These are phyloP conservation scores for Fusarium incarnatum DNA, from an alignment of 2,329 filamentous ascomycete species.

Conservation along the genomic window DNA sequence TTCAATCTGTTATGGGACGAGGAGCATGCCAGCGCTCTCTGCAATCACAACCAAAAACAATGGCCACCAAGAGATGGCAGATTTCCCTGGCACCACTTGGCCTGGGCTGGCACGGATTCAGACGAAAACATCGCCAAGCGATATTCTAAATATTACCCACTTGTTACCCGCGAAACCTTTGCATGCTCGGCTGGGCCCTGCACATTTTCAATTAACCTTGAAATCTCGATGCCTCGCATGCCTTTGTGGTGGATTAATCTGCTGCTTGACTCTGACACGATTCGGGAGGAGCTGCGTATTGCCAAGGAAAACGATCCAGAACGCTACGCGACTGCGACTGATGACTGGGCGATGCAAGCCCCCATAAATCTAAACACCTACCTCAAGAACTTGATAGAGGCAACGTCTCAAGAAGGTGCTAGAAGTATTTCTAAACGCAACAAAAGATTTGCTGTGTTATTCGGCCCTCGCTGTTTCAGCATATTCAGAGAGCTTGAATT, in stretches of 20 bases:
- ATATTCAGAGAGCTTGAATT: constrained; percentile 65
- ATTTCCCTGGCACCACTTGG: constrained; percentile 56
- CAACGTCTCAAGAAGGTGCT: constrained; percentile 49
- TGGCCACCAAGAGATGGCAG: constrained; percentile 52
- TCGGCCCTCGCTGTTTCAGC: constrained; percentile 61
- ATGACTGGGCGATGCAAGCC: constrained; percentile 56
- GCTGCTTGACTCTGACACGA: constrained; percentile 60
- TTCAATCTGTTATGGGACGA: constrained; percentile 53
- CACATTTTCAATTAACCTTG: constrained; percentile 57
- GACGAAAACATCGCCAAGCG: constrained; percentile 43
- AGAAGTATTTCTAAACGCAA: constrained; percentile 67
- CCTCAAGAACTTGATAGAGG: constrained; percentile 61
- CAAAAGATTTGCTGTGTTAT: constrained; percentile 66
- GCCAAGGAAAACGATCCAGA: constrained; percentile 60
- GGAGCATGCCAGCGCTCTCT: constrained; percentile 45
- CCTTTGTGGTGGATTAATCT: constrained; percentile 55
- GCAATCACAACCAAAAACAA: constrained; percentile 48
- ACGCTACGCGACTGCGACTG: constrained; percentile 59
- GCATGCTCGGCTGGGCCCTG: constrained; percentile 58
- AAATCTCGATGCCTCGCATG: constrained; percentile 64
- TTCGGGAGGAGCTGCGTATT: constrained; percentile 54
- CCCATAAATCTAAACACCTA: constrained; percentile 63
- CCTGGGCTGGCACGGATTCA: constrained; percentile 50
- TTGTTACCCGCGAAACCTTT: constrained; percentile 53
- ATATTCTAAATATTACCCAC: constrained; percentile 54